Evolutionary conservation across 371 early-diverging fungal genomes (phyloP), one percentile per base, ranked within the genome.

Genomic region (Apophysomyces sp.): DNA sequence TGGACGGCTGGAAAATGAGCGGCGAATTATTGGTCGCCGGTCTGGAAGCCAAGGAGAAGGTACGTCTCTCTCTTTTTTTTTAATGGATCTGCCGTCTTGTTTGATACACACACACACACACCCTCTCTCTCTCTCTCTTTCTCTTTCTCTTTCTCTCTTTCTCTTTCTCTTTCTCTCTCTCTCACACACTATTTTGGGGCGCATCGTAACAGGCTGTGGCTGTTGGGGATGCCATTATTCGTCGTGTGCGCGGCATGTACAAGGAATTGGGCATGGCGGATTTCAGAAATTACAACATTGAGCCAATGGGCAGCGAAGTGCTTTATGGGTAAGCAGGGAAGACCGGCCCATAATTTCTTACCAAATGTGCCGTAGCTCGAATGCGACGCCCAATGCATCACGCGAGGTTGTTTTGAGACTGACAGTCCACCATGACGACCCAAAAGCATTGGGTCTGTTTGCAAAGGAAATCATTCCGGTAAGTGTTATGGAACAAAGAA

Each of bases 21-120:
- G 87, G 81, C 6, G 87, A 88, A 61, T 69, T 91, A 15, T 61
- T 89, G 58, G 81, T 91, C 32, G 89, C 88, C 44, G 91, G 91
- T 37, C 56, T 73, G 15, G 90, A 91, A 58, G 88, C 90, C 8
- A 68, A 58, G 36, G 41, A 59, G 44, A 63, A 63, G 51, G 62
- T 67, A 52, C n/a, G n/a, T n/a, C n/a, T n/a, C n/a, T n/a, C n/a
- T 34, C 13, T 3, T 1, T 34, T 8, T 34, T 34, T 34, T 34
- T 34, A 13, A 34, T 34, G 34, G 4, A 11, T 4, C 34, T 34
- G n/a, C n/a, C n/a, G n/a, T n/a, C n/a, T n/a, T n/a, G n/a, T n/a
- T n/a, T n/a, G n/a, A n/a, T n/a, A n/a, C n/a, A n/a, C n/a, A n/a
- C n/a, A n/a, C n/a, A n/a, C n/a, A n/a, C n/a, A n/a, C n/a, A n/a